Evolutionary conservation across 177 flowering plant genomes (phyloP).

Genomic region (Telopea speciosissima): DNA sequence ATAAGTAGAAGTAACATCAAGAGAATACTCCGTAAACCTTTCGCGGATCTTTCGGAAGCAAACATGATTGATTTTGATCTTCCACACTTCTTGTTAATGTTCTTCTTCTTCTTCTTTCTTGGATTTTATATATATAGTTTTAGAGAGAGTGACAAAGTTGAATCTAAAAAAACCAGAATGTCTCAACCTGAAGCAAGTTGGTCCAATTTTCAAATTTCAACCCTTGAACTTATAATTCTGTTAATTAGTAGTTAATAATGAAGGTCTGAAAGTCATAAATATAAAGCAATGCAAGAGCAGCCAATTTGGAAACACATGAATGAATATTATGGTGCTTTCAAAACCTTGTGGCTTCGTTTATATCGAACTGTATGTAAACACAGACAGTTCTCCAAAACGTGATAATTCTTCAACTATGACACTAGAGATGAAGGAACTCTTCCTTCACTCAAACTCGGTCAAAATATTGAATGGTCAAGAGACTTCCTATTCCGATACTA

Average conservation of each 20-base stretch:
- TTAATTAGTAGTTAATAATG: too few relatives aligned
- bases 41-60: not conserved
- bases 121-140: not conserved
- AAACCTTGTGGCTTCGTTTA: not conserved
- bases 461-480: too few relatives aligned
- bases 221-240: not conserved
- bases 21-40: constrained; percentile 5
- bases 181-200: not conserved
- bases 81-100: constrained; percentile 2
- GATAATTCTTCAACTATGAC: not conserved
- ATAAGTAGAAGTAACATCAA: constrained; percentile 10
- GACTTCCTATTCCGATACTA: too few relatives aligned
- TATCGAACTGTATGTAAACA: not conserved
- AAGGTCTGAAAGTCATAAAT: not conserved
- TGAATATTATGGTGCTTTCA: not conserved
- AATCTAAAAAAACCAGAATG: not conserved
- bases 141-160: not conserved
- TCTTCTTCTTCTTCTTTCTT: not conserved
- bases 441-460: too few relatives aligned
- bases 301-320: constrained; percentile 5
- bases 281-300: constrained; percentile 1
- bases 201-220: not conserved
- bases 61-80: constrained; percentile 8
- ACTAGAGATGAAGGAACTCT: too few relatives aligned
- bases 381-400: not conserved